phyloP scores from a whole-genome alignment of 2,329 filamentous ascomycete species.

The Beauveria sp. region DNA sequence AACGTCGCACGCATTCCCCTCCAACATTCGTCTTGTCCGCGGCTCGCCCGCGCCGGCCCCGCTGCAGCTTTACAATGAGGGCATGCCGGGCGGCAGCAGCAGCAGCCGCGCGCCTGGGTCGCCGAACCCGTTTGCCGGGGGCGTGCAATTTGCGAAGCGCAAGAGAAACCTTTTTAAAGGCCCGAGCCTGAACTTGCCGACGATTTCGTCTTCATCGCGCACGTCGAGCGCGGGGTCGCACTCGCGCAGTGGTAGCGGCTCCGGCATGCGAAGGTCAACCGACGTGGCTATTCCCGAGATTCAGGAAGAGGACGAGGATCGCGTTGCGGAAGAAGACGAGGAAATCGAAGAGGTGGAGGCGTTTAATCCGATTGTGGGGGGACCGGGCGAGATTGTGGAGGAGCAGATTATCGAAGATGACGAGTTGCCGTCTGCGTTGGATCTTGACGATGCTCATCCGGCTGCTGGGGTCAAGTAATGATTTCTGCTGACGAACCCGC shows the following conservation, averaged over 20 bases:
- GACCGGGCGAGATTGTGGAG: constrained; percentile 37
- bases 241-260: constrained; percentile 55
- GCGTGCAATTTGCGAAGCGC: constrained; percentile 70
- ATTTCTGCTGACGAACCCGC: neutral
- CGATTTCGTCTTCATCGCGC: constrained; percentile 27
- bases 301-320: constrained; percentile 53
- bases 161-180: constrained; percentile 81
- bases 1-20: constrained; percentile 66
- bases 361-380: constrained; percentile 43
- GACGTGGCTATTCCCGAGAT: constrained; percentile 55
- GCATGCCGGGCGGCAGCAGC: constrained; percentile 35
- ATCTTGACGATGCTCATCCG: constrained; percentile 5
- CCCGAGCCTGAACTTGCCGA: constrained; percentile 48
- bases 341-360: constrained; percentile 52
- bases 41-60: constrained; percentile 38
- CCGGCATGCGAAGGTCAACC: constrained; percentile 55
- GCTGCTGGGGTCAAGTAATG: neutral
- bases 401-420: constrained; percentile 40
- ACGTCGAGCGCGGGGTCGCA: constrained; percentile 31
- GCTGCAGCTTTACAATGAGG: constrained; percentile 50
- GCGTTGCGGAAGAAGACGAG: constrained; percentile 42
- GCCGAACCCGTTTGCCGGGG: constrained; percentile 51
- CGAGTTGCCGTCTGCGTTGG: constrained; percentile 19
- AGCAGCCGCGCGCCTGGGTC: constrained; percentile 38
- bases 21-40: constrained; percentile 76